A percentile compares a stretch with the other conserved stretches of the same genome.
These are phyloP conservation scores for Colletotrichum higginsianum DNA, from an alignment of 2,329 filamentous ascomycete genomes.

Conservation along the genomic window DNA sequence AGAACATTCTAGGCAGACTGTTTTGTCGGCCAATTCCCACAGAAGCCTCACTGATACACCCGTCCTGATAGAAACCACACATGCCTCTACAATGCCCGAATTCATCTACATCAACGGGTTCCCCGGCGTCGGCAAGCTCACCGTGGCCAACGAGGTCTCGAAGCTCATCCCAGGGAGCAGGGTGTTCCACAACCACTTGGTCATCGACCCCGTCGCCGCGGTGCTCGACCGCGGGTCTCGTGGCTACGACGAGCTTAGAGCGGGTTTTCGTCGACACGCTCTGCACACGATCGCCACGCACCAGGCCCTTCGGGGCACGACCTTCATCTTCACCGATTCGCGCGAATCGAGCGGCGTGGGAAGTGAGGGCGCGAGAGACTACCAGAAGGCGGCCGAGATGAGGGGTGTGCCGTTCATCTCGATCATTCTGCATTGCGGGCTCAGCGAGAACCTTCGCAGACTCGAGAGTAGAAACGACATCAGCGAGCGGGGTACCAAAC, in stretches of 20 bases:
- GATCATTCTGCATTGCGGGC: conserved; percentile 47
- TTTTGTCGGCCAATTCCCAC: neutral
- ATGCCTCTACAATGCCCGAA: conserved; percentile 6
- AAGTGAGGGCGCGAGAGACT: conserved; percentile 41
- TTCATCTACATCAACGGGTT: conserved; percentile 53
- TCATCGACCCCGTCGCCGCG: conserved; percentile 48
- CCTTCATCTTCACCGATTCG: conserved; percentile 49
- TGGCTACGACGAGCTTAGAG: conserved; percentile 46
- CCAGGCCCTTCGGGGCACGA: conserved; percentile 19
- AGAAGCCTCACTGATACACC: neutral
- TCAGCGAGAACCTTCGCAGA: conserved; percentile 48
- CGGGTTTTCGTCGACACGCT: conserved; percentile 21
- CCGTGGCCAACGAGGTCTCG: conserved; percentile 49
- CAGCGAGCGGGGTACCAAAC: conserved; percentile 43
- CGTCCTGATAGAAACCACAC: neutral
- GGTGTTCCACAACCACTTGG: conserved; percentile 50
- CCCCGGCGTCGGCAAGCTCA: conserved; percentile 51
- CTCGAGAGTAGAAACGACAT: conserved; percentile 12
- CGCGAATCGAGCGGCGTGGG: conserved; percentile 30
- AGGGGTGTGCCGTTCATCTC: conserved; percentile 47
- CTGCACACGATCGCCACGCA: conserved; percentile 36
- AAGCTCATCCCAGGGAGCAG: conserved; percentile 46
- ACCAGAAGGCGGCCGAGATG: conserved; percentile 44
- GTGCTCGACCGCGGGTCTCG: conserved; percentile 44
- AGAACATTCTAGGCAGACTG: neutral